Base-by-base conservation (phyloP, 1,139 yeast genomes). In the Saccharomyces hybrid region DNA sequence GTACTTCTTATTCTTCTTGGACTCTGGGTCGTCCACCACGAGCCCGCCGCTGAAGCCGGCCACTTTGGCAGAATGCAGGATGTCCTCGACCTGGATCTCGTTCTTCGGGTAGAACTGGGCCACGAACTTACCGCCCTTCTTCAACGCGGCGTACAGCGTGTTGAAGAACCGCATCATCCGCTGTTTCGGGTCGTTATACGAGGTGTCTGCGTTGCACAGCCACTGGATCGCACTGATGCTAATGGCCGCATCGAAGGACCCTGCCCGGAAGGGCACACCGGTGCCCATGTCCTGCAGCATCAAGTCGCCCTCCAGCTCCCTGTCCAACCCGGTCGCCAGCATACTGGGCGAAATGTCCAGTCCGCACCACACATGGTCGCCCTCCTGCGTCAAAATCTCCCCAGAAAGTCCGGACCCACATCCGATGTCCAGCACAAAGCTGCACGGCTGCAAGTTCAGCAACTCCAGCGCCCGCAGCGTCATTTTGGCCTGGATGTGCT, bases 331-430 rank as follows among this genome's bases (percentile, higher is more conserved):
- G 2, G 95, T 88, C 1, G 96, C 97, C 65, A 93, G 78, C 99
- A 93, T 93, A 53, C 91, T 84, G 0, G 98, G 95, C 0, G 98
- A 83, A 54, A 93, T 93, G 72, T 93, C 99, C 91, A 93, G 84
- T 2, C 99, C 99, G 32, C 89, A 75, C 99, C 99, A 93, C 57
- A 84, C 76, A 67, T 89, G 96, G 26, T 57, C 59, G 4, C 96
- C 96, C 70, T 93, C 98, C 68, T 93, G 96, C 0, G 95, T 83
- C 53, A 93, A 75, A 28, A 93, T 93, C 69, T 93, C 98, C 2
- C 99, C 99, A 38, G 95, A 86, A 34, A 93, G 78, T 0, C 99
- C 99, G 0, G 97, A 89, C 7, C 99, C 99, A 75, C 99, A 91
- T 14, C 99, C 99, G 49, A 93, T 79, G 78, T 93, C 99, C 31